These are phyloP conservation scores for Colletotrichum sp. DNA, from an alignment of 2,329 filamentous ascomycete genomes.

Conservation along the genomic window DNA sequence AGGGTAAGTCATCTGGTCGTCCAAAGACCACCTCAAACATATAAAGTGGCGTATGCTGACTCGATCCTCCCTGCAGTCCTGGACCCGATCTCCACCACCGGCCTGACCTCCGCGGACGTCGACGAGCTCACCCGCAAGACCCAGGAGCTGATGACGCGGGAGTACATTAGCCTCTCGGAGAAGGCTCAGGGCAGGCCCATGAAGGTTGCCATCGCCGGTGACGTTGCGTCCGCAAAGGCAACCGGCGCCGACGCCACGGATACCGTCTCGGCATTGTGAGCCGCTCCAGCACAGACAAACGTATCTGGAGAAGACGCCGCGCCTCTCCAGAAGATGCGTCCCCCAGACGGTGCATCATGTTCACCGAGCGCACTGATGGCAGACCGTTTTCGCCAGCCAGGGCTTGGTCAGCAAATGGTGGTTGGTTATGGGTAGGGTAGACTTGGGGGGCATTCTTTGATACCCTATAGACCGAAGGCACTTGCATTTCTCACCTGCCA, in stretches of 20 bases:
- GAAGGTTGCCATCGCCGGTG: constrained; percentile 6
- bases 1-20: constrained; percentile 58
- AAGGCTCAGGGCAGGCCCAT: constrained; percentile 47
- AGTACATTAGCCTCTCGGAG: constrained; percentile 59
- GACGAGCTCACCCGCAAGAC: constrained; percentile 73
- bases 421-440: constrained; percentile 15
- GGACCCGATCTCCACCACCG: constrained; percentile 78
- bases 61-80: constrained; percentile 59
- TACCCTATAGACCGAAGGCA: constrained; percentile 22
- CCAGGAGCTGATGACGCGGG: constrained; percentile 77
- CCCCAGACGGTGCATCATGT: background rate
- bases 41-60: background rate
- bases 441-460: constrained; percentile 19
- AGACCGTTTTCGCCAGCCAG: background rate
- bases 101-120: constrained; percentile 77
- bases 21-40: background rate
- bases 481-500: constrained; percentile 1
- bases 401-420: background rate
- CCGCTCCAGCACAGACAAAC: background rate
- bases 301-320: background rate
- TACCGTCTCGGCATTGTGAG: constrained; percentile 13
- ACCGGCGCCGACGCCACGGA: constrained; percentile 13
- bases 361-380: background rate
- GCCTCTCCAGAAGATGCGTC: background rate
- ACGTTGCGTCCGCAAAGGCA: constrained; percentile 9